Evolutionary conservation across 129 eudicot genomes (phyloP).

Genomic region (Smallanthus sonchifolius): DNA sequence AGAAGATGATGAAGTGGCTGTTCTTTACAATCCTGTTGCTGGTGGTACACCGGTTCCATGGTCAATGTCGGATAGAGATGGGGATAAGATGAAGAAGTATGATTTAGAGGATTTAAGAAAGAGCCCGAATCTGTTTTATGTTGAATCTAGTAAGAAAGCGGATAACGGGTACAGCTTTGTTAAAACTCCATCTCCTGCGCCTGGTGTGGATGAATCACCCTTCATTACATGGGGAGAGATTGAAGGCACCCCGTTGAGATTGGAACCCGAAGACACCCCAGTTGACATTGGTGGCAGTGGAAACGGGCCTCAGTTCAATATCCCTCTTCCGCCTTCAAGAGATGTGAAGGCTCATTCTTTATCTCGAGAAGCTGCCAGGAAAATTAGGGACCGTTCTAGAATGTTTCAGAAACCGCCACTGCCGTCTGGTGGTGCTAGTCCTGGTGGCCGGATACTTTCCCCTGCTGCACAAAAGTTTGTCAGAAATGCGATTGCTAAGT

Average conservation of each 20-base stretch:
- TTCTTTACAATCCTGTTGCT: constrained; percentile 63
- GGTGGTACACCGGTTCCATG: constrained; percentile 65
- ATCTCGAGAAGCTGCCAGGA: constrained; percentile 91
- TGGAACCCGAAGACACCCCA: constrained; percentile 90
- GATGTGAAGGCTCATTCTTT: constrained; percentile 88
- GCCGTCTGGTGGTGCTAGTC: constrained; percentile 91
- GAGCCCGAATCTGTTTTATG: constrained; percentile 69
- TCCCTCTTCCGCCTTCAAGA: constrained; percentile 81
- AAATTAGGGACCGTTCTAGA: constrained; percentile 74
- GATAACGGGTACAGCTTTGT: constrained; percentile 86
- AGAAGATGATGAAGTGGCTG: constrained; percentile 59
- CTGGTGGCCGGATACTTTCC: constrained; percentile 59
- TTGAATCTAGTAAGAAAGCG: constrained; percentile 72
- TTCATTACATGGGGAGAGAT: constrained; percentile 96
- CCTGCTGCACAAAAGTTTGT: constrained; percentile 96
- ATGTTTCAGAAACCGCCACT: constrained; percentile 89
- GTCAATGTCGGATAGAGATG: constrained; percentile 46
- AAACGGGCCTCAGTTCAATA: constrained; percentile 82
- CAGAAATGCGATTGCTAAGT: constrained; percentile 78
- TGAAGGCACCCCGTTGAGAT: constrained; percentile 88
- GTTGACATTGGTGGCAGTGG: constrained; percentile 93
- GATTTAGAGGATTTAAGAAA: constrained; percentile 87
- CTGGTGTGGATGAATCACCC: constrained; percentile 87
- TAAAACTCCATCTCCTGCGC: constrained; percentile 95
- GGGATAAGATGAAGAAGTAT: constrained; percentile 67